These are phyloP conservation scores for Phoenix dactylifera DNA, from an alignment of 176 grass and related monocot species.

Conservation along the genomic window DNA sequence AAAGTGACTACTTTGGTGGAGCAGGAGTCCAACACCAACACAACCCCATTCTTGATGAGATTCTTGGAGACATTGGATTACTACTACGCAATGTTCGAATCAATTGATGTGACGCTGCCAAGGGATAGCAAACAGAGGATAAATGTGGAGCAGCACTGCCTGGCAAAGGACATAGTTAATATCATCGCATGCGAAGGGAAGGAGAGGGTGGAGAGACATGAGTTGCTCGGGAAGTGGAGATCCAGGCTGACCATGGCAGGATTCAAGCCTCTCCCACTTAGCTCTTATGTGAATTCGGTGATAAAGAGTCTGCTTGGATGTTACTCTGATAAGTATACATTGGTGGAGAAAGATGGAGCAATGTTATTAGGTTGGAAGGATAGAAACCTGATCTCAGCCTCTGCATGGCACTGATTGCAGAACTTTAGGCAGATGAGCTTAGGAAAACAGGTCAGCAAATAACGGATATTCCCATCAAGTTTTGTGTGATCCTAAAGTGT, in stretches of 20 bases:
- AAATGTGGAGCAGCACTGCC: conserved; percentile 80
- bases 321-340: conserved; percentile 66
- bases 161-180: conserved; percentile 87
- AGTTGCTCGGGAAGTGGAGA: conserved; percentile 82
- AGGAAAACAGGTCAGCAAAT: too few species aligned
- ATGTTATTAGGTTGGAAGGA: conserved; percentile 90
- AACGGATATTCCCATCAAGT: too few species aligned
- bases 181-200: conserved; percentile 74
- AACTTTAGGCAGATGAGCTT: too few species aligned
- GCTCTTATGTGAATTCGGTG: conserved; percentile 61
- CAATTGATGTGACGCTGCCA: conserved; percentile 61
- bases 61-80: conserved; percentile 78
- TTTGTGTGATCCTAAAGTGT: too few species aligned
- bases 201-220: conserved; percentile 76
- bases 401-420: conserved; percentile 37
- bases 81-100: conserved; percentile 86
- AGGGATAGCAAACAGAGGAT: conserved; percentile 63
- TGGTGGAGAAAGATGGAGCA: conserved; percentile 64
- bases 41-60: conserved; percentile 51
- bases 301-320: conserved; percentile 69
- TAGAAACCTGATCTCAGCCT: conserved; percentile 58
- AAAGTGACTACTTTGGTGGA: conserved; percentile 85
- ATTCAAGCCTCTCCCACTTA: conserved; percentile 68
- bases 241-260: conserved; percentile 74
- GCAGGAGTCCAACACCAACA: conserved; percentile 92